Conservation (phyloP, 2,329 filamentous ascomycete genomes). For the Fusarium sp. region DNA sequence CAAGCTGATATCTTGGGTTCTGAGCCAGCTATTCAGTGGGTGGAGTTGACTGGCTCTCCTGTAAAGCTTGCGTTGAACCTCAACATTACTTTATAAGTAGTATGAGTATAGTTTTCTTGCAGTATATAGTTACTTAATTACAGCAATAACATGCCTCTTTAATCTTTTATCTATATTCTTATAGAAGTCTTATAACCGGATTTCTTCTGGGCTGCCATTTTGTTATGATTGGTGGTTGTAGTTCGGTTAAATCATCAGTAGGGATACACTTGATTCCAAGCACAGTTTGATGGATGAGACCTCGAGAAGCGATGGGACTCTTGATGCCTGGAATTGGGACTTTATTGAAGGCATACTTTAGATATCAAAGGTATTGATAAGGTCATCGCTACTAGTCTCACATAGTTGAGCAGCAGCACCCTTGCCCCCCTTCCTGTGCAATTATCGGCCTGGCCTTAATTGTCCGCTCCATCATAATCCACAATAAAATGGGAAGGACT, state of each 20-base stretch:
- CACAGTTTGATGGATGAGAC: too few relatives aligned
- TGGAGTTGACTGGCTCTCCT: slow-evolving; percentile 21
- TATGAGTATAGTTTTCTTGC: background rate
- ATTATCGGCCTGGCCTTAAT: background rate
- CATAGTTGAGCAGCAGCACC: background rate
- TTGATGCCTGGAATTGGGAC: too few relatives aligned
- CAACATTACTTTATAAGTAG: background rate
- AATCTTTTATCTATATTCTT: too few relatives aligned
- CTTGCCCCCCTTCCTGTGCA: fast-evolving
- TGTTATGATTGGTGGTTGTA: too few relatives aligned
- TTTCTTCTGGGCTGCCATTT: too few relatives aligned
- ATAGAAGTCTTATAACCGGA: too few relatives aligned
- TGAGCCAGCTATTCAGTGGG: slow-evolving; percentile 37
- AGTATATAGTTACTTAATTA: too few relatives aligned
- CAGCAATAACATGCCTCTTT: too few relatives aligned
- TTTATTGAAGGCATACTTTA: fast-evolving
- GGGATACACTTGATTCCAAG: too few relatives aligned
- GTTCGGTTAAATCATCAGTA: fast-evolving
- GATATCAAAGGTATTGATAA: background rate
- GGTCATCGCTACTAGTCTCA: background rate
- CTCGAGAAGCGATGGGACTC: too few relatives aligned
- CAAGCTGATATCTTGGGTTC: slow-evolving; percentile 18
- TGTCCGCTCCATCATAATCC: slow-evolving; percentile 13
- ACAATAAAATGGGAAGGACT: background rate
- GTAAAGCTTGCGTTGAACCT: background rate